Base-by-base conservation (phyloP, 1,284 basidiomycete genomes). In the Paramarasmius palmivorus region DNA sequence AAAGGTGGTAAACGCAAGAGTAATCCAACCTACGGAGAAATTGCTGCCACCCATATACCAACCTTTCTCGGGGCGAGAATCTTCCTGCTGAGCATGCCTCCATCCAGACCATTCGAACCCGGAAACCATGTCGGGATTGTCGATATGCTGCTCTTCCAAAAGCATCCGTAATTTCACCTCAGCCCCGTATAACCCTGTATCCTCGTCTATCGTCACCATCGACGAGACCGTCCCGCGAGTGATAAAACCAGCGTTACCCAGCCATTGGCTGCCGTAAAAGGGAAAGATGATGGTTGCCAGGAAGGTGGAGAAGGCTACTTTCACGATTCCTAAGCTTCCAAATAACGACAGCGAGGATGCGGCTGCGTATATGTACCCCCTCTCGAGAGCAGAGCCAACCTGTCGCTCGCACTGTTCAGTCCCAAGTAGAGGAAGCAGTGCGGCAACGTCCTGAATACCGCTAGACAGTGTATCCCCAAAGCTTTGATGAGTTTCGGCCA, bases 301-400 rank as follows among this genome's bases (percentile, higher is more conserved):
- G 35, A 56, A 38, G 6, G 52, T 53, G 1, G 22, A 39, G 29
- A 53, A 15, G 2, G 55, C 38, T 1, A 51, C 55, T 49, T 50
- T 53, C 2, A 52, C 55, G 20, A 37, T 20, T 1, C 55, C 55
- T 8, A 56, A 47, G 38, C 55, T 53, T 1, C 51, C 51, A 23
- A 56, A 56, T 19, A 53, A 53, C 3, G 55, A 56, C 19, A 56
- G 17, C 1, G 55, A 50, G 8, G 51, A 50, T 14, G 42, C 38
- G 2, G 55, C 55, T 1, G 55, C 55, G 19, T 56, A 56, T 9
- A 56, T 46, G 37, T 32, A 56, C 9, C 55, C 55, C 1, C 38
- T 39, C 6, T 49, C 45, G 6, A 56, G 47, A 10, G 55, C 55
- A 6, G 42, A 41, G 7, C 52, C 55, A 20, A 53, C 44, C 20